These are phyloP conservation scores for Golovinomyces cichoracearum DNA, from an alignment of 2,329 filamentous ascomycete species.

Conservation along the genomic window DNA sequence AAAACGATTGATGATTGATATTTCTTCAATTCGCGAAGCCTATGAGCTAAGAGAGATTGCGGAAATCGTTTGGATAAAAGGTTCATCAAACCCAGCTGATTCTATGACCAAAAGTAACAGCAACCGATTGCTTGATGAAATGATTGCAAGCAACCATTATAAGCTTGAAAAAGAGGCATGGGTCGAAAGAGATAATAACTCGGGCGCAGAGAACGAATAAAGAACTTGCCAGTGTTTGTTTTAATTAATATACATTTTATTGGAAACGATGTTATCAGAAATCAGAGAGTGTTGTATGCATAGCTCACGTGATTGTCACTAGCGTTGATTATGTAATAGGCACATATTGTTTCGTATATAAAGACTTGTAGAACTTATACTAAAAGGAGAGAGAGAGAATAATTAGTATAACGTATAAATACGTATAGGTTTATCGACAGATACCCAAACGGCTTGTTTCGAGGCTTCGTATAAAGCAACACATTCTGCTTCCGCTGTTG, in stretches of 20 bases:
- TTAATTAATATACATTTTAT: neutral
- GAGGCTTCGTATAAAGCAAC: neutral
- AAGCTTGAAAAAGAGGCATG: neutral
- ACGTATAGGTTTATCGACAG: no score
- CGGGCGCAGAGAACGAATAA: neutral
- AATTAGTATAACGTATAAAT: no score
- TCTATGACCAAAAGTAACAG: neutral
- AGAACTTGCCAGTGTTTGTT: neutral
- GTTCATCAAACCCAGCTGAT: neutral
- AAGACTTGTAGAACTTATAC: no score
- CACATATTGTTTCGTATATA: no score
- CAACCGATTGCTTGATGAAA: neutral
- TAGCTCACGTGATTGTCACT: no score
- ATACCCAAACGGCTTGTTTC: neutral
- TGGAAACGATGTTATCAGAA: no score
- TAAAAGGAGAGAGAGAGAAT: no score
- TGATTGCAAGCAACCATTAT: neutral
- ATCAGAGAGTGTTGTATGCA: no score
- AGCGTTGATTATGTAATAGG: no score
- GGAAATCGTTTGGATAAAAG: neutral
- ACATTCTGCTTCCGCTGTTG: neutral
- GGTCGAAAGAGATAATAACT: neutral
- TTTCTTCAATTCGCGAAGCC: neutral
- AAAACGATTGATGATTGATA: neutral
- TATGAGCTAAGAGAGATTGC: neutral